Evolutionary conservation across 2,329 filamentous ascomycete genomes (phyloP), one percentile per base, ranked within the genome.

Genomic region (Trichoderma sp.): DNA sequence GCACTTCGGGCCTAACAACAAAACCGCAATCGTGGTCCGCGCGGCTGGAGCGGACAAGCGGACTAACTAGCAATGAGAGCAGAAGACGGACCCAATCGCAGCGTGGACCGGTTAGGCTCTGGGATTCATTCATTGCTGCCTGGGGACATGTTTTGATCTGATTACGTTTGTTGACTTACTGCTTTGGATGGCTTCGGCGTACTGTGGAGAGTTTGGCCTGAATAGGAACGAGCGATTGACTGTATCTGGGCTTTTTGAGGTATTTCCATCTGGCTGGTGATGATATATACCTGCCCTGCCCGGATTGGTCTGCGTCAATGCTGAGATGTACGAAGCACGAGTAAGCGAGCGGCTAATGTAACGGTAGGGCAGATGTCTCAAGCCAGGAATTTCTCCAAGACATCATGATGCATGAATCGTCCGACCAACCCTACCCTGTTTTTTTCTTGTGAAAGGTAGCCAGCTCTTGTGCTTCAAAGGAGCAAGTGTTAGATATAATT

Each of bases 1-100:
- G 48, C 65, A 64, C 58, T 63, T 64, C 65, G 65, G 65, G 27
- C 56, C 22, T 67, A 54, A 61, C 65, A 67, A 27, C 25, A 22
- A 61, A 53, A 64, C 35, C 34, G 42, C 27, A 50, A 25, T 48
- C 42, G 56, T 67, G 50, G 34, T 27, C 52, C 45, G 29, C 57
- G 65, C 37, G 64, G 64, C 19, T 48, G 42, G 39, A 35, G 60
- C 60, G 60, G 60, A n/a, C 60, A 34, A 42, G 60, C 60, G 50
- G 60, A 45, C 50, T n/a, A 35, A 48, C 32, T 32, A n/a, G 58
- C 19, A 61, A 12, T 34, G n/a, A 48, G 42, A 19, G 17, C 10
- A 12, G n/a, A 19, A 48, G 5, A 42, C 19, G 39, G 39, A 17
- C 19, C 42, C 42, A 48, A 22, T 48, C n/a, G 2, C n/a, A 48